A percentile compares a stretch with the other conserved stretches of the same genome.
Conservation (phyloP, 1,284 basidiomycete genomes). For the Entoloma clypeatum region DNA sequence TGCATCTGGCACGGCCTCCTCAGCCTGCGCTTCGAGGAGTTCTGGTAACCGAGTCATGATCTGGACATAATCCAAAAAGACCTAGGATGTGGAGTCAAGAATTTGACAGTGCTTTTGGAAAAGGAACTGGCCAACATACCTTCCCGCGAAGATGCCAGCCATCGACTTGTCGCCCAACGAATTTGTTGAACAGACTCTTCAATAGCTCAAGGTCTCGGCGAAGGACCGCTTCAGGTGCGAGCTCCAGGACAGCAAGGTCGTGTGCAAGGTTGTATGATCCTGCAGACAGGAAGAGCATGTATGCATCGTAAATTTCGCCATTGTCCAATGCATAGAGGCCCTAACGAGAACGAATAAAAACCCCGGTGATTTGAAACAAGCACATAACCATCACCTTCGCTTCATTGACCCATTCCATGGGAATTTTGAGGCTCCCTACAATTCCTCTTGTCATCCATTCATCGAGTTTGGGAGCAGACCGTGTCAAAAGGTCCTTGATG, state of each 20-base stretch:
- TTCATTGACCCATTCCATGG: conserved; percentile 83
- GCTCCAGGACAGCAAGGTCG: conserved; percentile 71
- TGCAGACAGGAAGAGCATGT: conserved; percentile 73
- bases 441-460: conserved; percentile 74
- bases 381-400: conserved; percentile 57
- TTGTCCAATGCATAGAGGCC: conserved; percentile 62
- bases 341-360: conserved; percentile 34
- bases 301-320: conserved; percentile 73
- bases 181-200: conserved; percentile 67
- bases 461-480: conserved; percentile 67
- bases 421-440: conserved; percentile 74
- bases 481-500: conserved; percentile 76
- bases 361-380: conserved; percentile 1
- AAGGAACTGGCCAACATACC: conserved; percentile 38
- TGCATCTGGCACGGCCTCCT: conserved; percentile 41
- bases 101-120: conserved; percentile 1
- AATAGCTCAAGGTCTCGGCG: conserved; percentile 76
- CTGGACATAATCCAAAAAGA: conserved; percentile 66
- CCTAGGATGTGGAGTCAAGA: conserved; percentile 34
- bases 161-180: conserved; percentile 61
- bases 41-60: conserved; percentile 61
- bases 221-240: conserved; percentile 90
- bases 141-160: conserved; percentile 81
- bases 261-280: conserved; percentile 75
- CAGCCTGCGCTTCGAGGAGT: conserved; percentile 44